These are phyloP conservation scores for Luffa acutangula DNA, from an alignment of 306 rosid genomes.

Conservation along the genomic window DNA sequence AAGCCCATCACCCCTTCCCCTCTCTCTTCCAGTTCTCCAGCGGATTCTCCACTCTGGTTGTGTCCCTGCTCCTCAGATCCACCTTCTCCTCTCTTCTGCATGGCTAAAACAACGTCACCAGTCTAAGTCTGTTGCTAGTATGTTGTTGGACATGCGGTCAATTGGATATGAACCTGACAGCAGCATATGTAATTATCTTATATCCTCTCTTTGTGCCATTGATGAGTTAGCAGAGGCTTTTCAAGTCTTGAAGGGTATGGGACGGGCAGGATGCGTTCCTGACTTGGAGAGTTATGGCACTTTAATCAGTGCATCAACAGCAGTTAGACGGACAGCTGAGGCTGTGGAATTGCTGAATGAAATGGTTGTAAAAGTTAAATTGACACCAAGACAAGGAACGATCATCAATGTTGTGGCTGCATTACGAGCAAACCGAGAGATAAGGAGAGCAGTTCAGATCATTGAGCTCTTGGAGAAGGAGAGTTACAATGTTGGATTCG, in stretches of 20 bases:
- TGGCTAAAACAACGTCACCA: conserved; percentile 38
- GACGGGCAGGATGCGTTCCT: conserved; percentile 64
- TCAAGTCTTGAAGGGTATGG: conserved; percentile 52
- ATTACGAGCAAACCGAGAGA: conserved; percentile 50
- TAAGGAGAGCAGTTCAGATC: conserved; percentile 55
- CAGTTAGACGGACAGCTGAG: conserved; percentile 37
- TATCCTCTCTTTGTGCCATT: conserved; percentile 41
- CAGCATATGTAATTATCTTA: conserved; percentile 49
- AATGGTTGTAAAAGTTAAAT: conserved; percentile 40
- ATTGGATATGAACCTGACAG: conserved; percentile 60
- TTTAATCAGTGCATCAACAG: conserved; percentile 49
- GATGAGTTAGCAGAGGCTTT: conserved; percentile 41
- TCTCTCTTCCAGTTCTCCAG: conserved; percentile 50
- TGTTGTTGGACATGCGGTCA: conserved; percentile 52
- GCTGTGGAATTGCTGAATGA: conserved; percentile 36
- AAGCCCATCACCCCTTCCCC: conserved; percentile 50
- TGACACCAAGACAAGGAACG: conserved; percentile 37
- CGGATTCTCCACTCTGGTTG: conserved; percentile 55
- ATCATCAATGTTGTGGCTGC: conserved; percentile 29
- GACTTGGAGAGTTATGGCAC: conserved; percentile 49
- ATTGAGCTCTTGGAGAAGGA: conserved; percentile 51
- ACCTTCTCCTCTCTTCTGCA: conserved; percentile 50
- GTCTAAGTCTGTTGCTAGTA: conserved; percentile 28
- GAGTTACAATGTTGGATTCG: conserved; percentile 46
- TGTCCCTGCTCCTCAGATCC: conserved; percentile 50